These are phyloP conservation scores for Drechslerella stenobrocha DNA, from an alignment of 2,329 filamentous ascomycete species.

Conservation along the genomic window DNA sequence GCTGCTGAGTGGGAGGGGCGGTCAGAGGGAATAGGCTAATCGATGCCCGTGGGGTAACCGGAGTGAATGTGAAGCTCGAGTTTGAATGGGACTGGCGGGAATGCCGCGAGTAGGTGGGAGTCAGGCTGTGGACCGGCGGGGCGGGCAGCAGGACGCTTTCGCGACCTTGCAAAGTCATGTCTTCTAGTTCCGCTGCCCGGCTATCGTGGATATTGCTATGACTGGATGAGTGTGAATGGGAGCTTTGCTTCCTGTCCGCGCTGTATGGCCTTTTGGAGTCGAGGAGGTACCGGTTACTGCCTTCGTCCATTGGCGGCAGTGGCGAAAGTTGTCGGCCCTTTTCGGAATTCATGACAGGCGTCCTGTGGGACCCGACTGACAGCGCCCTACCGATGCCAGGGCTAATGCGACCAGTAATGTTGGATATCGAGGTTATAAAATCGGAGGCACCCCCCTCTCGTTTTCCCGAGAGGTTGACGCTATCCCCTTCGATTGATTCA, in stretches of 20 bases:
- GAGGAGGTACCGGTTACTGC: conserved; percentile 17
- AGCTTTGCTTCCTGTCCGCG: conserved; percentile 31
- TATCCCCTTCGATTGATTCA: conserved; percentile 16
- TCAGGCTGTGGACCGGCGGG: conserved; percentile 34
- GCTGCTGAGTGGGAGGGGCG: conserved; percentile 28
- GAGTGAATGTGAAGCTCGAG: conserved; percentile 44
- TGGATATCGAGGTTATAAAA: conserved; percentile 46
- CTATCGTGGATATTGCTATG: conserved; percentile 32
- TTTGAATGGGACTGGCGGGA: conserved; percentile 40
- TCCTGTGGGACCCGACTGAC: conserved; percentile 39
- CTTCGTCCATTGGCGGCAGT: conserved; percentile 27
- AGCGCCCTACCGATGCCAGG: conserved; percentile 39
- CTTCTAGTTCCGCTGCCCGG: conserved; percentile 21
- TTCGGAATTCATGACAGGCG: conserved; percentile 25
- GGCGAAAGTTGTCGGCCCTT: conserved; percentile 42
- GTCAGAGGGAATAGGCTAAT: conserved; percentile 41
- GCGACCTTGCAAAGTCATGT: conserved; percentile 33
- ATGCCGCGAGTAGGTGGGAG: conserved; percentile 36
- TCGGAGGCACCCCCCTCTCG: conserved; percentile 27
- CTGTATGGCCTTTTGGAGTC: conserved; percentile 36
- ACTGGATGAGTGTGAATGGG: conserved; percentile 42
- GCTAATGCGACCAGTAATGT: conserved; percentile 42
- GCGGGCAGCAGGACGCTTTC: conserved; percentile 38
- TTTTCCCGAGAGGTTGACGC: conserved; percentile 12
- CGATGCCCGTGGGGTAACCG: conserved; percentile 33